Percentiles rank a stretch among this genome's conserved stretches.
Conservation (phyloP, 1,139 yeast species). For the Barnettozyma hawaiiensis region DNA sequence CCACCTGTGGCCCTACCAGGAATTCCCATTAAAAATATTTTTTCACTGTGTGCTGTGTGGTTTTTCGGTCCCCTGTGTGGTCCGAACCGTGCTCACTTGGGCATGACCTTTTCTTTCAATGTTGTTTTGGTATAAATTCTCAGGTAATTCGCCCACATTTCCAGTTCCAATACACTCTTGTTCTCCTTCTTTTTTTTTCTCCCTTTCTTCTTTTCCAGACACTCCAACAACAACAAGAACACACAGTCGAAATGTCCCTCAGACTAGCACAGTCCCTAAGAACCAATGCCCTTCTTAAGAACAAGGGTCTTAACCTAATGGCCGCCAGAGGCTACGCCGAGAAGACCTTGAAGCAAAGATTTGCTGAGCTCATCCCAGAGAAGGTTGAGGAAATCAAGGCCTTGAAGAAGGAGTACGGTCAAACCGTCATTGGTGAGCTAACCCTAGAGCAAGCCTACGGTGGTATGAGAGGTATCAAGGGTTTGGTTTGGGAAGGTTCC, state of each 20-base stretch:
- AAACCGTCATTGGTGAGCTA: constrained; percentile 89
- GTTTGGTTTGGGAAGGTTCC: constrained; percentile 98
- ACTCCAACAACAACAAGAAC: neutral
- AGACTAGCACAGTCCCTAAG: constrained; percentile 24
- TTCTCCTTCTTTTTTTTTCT: neutral
- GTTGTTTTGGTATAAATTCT: neutral
- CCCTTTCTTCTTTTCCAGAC: neutral
- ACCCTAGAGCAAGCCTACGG: constrained; percentile 96
- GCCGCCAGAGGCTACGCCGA: constrained; percentile 29
- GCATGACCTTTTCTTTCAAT: neutral
- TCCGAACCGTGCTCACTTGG: neutral
- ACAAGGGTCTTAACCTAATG: constrained; percentile 14
- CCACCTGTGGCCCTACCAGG: neutral
- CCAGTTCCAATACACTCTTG: too few relatives aligned
- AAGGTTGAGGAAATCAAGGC: constrained; percentile 89
- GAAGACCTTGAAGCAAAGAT: constrained; percentile 82
- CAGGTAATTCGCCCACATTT: neutral
- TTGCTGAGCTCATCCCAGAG: constrained; percentile 87
- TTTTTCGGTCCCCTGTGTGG: neutral
- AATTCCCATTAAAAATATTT: too few relatives aligned
- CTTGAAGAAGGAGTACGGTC: constrained; percentile 84
- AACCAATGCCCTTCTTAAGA: constrained; percentile 18
- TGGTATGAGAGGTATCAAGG: constrained; percentile 99
- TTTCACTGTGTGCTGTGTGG: neutral
- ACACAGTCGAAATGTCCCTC: constrained; percentile 21